Conservation (phyloP, 148 eudicot genomes). For the Tetragonia tetragonoides region DNA sequence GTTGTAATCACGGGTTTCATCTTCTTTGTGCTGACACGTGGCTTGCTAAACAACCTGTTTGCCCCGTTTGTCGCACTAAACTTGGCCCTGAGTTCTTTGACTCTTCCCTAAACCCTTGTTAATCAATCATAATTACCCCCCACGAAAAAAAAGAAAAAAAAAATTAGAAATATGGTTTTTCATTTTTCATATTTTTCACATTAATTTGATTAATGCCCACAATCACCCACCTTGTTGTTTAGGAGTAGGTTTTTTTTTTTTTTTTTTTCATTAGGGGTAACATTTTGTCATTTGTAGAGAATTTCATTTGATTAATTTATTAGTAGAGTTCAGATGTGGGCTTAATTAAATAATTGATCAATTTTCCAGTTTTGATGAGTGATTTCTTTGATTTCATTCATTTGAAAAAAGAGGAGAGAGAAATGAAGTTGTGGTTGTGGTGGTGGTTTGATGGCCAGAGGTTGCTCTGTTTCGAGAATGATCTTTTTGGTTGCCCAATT, state of each 20-base stretch:
- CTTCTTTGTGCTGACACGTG: constrained; percentile 82
- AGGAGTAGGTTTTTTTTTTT: not conserved
- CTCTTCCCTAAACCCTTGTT: constrained; percentile 50
- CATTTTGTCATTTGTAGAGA: not conserved
- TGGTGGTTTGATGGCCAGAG: not conserved
- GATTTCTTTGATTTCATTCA: too few species aligned
- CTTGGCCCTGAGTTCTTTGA: constrained; percentile 51
- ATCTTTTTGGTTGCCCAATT: constrained; percentile 12
- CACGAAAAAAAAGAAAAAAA: not conserved
- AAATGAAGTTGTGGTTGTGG: too few species aligned
- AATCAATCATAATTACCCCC: not conserved
- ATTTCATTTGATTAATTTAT: too few species aligned
- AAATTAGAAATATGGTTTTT: too few species aligned
- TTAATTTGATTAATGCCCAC: too few species aligned
- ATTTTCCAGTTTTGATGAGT: too few species aligned
- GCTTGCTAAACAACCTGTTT: constrained; percentile 63
- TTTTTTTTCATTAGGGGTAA: not conserved
- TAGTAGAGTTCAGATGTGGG: too few species aligned
- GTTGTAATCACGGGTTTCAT: constrained; percentile 96
- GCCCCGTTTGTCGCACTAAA: constrained; percentile 76
- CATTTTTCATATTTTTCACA: too few species aligned
- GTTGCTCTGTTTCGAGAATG: constrained; percentile 12
- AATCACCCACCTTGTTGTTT: too few species aligned
- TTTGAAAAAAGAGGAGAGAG: not conserved
- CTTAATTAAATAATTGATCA: too few species aligned